Base-by-base conservation (phyloP, 306 rosid genomes). In the Quercus alba region DNA sequence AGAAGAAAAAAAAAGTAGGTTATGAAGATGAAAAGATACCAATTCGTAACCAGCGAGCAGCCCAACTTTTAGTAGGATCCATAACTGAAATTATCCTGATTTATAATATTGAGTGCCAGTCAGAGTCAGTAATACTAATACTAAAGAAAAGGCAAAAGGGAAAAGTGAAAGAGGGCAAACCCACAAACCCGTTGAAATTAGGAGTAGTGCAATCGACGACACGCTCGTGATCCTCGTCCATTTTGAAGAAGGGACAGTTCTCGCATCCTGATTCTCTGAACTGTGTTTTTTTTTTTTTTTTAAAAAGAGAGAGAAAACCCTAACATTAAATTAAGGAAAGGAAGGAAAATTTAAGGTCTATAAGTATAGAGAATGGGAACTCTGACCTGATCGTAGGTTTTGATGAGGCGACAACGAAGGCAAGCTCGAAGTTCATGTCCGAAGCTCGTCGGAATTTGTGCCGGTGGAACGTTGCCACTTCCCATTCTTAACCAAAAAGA, bases 381-480 rank as follows among this genome's bases (percentile, higher is more conserved):
- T 8, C 28, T 23, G 11, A 94, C 98, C 98, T 95, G 99, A 77
- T 95, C 99, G 41, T 93, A 95, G 85, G 99, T 95, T 90, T 95
- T 95, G 83, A 93, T 94, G 38, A 94, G 99, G 76, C 97, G 97
- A 77, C 99, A 94, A 56, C 99, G 97, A 73, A 94, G 99, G 81
- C 99, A 94, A 80, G 99, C 97, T 77, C 97, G 80, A 69, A 95
- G 89, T 81, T 93, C 98, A 76, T 95, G 92, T 67, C 99, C 99
- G 63, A 91, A 93, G 85, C 92, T 95, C 12, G 94, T 93, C 57
- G 98, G 99, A 75, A 95, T 95, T 82, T 95, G 97, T 61, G 98
- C 99, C 4, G 95, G 94, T 3, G 94, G 94, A 1, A 78, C 81
- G 70, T 56, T 88, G 23, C 85, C 88, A 92, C 93, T 93, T 83